A percentile compares a stretch with the other conserved stretches of the same genome.
phyloP scores from a whole-genome alignment of 257 asterid species.

The Solanum neorickii region DNA sequence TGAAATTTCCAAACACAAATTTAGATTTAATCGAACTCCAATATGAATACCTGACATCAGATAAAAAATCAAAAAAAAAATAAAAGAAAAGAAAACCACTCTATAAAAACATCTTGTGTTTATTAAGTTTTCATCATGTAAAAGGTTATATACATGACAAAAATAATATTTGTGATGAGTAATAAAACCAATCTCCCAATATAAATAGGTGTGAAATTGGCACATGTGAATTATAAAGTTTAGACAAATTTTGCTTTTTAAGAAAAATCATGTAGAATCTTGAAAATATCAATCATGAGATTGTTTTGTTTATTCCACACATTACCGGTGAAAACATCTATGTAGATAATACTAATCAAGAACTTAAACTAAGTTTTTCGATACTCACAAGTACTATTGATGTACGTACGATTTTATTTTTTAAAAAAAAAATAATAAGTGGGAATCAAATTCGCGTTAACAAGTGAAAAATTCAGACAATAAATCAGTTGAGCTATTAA shows the following conservation, averaged over 20 bases:
- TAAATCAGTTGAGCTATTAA: background rate
- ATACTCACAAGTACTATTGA: background rate
- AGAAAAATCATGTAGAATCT: background rate
- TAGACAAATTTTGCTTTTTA: background rate
- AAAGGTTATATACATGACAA: background rate
- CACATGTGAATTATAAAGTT: background rate
- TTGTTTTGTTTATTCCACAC: background rate
- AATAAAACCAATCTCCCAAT: background rate
- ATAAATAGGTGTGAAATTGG: background rate
- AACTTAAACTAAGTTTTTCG: background rate
- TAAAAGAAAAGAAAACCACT: background rate
- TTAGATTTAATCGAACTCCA: too few relatives aligned
- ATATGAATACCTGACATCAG: background rate
- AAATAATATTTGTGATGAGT: background rate
- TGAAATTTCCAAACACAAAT: background rate
- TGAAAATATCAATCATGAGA: background rate
- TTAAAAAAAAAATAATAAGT: accelerated
- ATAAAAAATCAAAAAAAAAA: background rate
- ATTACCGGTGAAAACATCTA: background rate
- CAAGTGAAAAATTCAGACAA: background rate
- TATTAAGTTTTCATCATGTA: background rate
- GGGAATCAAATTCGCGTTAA: background rate
- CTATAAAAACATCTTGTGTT: background rate
- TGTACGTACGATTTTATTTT: background rate
- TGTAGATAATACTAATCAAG: background rate